phyloP scores from a whole-genome alignment of 306 rosid species.

The Quercus parvula region DNA sequence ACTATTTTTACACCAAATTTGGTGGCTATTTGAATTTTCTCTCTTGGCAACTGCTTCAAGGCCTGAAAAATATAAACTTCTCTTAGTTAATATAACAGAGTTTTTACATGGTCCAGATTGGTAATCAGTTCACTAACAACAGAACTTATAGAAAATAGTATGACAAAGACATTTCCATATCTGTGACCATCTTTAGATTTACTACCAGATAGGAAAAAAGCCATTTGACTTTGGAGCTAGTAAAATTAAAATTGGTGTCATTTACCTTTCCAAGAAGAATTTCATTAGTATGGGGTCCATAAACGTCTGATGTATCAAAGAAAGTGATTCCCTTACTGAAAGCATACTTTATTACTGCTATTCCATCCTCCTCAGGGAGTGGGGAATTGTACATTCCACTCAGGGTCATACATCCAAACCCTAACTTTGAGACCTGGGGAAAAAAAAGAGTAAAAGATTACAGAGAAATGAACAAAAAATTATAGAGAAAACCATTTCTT shows the following conservation, averaged over 20 bases:
- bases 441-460: background rate
- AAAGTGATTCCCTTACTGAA: constrained; percentile 39
- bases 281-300: constrained; percentile 33
- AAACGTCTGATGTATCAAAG: constrained; percentile 33
- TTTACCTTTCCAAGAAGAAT: constrained; percentile 36
- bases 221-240: background rate
- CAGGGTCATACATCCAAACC: constrained; percentile 44
- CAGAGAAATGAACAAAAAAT: background rate
- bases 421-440: constrained; percentile 39
- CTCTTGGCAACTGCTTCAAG: constrained; percentile 61
- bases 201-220: background rate
- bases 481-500: too few relatives aligned
- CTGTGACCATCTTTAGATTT: background rate
- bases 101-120: background rate
- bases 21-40: constrained; percentile 65
- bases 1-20: constrained; percentile 49
- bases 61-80: constrained; percentile 35
- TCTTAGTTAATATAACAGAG: background rate
- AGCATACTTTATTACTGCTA: constrained; percentile 21
- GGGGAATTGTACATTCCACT: constrained; percentile 32
- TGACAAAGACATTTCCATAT: background rate
- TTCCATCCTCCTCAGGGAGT: constrained; percentile 26
- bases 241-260: background rate
- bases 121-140: background rate
- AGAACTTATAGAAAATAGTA: background rate